Evolutionary conservation across 2,329 filamentous ascomycete genomes (phyloP).

Genomic region (Penicillium sp.): DNA sequence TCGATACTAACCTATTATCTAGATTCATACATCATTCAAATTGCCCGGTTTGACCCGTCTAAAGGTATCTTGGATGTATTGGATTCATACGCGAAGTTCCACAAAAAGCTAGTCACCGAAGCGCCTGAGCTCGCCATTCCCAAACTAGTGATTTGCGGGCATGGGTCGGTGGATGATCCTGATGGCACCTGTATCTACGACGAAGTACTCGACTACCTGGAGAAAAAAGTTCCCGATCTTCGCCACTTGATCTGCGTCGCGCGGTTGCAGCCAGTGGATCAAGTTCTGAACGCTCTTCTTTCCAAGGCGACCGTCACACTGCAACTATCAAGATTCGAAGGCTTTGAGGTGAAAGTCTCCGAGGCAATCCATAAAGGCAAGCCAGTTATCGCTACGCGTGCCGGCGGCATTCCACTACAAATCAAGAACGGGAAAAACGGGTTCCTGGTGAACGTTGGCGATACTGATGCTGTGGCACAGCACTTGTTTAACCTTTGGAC

Average conservation of each 20-base stretch:
- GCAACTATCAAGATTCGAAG: slow-evolving; percentile 77
- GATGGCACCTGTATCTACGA: slow-evolving; percentile 73
- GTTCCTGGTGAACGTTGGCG: slow-evolving; percentile 70
- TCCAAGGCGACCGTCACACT: slow-evolving; percentile 70
- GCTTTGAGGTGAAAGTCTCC: slow-evolving; percentile 83
- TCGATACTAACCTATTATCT: slow-evolving; percentile 47
- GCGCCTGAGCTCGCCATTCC: slow-evolving; percentile 57
- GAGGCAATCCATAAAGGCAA: slow-evolving; percentile 78
- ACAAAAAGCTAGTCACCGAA: slow-evolving; percentile 55
- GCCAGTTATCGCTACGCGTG: slow-evolving; percentile 71
- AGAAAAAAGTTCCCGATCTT: slow-evolving; percentile 62
- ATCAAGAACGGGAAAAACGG: slow-evolving; percentile 70
- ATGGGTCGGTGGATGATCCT: slow-evolving; percentile 77
- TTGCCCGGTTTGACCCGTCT: slow-evolving; percentile 78
- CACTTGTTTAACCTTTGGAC: slow-evolving; percentile 67
- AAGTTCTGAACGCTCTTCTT: slow-evolving; percentile 74
- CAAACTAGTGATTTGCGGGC: slow-evolving; percentile 72
- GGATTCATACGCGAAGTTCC: slow-evolving; percentile 71
- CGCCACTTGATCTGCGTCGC: slow-evolving; percentile 68
- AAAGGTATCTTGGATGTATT: slow-evolving; percentile 80
- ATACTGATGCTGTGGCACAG: slow-evolving; percentile 66
- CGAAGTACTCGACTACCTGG: slow-evolving; percentile 66
- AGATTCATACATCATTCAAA: slow-evolving; percentile 74
- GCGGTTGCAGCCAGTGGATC: slow-evolving; percentile 74
- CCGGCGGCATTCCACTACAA: slow-evolving; percentile 79